phyloP scores from a whole-genome alignment of 257 asterid species.

The Solanum ossicruentum region DNA sequence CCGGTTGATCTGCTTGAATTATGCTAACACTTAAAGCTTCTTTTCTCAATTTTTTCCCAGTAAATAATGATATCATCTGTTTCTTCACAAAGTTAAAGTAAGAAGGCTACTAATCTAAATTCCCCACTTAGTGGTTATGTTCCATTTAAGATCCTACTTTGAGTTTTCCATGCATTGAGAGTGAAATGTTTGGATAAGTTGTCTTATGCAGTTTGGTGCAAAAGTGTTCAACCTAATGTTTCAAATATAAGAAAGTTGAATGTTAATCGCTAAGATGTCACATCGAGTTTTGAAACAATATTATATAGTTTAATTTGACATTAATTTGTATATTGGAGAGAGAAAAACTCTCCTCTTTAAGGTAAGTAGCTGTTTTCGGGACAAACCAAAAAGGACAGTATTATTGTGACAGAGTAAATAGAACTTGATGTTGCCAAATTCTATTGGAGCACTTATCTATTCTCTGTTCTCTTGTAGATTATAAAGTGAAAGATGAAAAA shows the following conservation, averaged over 20 bases:
- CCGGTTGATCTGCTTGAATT: neutral
- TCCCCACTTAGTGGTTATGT: neutral
- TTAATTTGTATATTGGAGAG: neutral
- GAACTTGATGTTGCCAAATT: neutral
- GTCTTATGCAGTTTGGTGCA: neutral
- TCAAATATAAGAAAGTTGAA: neutral
- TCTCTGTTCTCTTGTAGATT: slow-evolving; percentile 1
- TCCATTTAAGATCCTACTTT: neutral
- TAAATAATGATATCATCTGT: neutral
- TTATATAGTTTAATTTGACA: neutral
- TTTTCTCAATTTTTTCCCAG: neutral
- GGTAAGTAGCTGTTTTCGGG: neutral
- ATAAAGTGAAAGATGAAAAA: slow-evolving; percentile 4
- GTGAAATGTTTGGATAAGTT: neutral
- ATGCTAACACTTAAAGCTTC: neutral
- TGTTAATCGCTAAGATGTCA: neutral
- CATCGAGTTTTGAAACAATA: neutral
- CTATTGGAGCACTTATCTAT: slow-evolving; percentile 1
- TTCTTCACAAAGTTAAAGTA: neutral
- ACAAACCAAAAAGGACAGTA: neutral
- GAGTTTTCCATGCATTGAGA: neutral
- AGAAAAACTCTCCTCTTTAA: neutral
- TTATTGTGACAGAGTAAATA: neutral
- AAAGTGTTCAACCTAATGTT: neutral
- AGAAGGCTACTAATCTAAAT: neutral